These are phyloP conservation scores for Nakaseomyces nivariensis DNA, from an alignment of 1,139 yeast species.

Conservation along the genomic window DNA sequence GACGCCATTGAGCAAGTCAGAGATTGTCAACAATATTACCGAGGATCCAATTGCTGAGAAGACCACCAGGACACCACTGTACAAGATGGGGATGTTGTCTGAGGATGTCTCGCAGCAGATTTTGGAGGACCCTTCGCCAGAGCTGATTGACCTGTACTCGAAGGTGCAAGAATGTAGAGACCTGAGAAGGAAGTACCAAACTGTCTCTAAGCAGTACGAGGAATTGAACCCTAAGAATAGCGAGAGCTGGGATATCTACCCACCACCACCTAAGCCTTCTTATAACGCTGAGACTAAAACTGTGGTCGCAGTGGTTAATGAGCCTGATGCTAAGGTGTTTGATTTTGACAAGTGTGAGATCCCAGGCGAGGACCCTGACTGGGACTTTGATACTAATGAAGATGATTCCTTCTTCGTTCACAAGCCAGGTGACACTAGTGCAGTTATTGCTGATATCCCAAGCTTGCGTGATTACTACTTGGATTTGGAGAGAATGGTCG, in stretches of 20 bases:
- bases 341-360: constrained; percentile 50
- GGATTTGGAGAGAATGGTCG: constrained; percentile 64
- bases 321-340: constrained; percentile 45
- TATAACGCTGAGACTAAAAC: constrained; percentile 68
- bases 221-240: constrained; percentile 73
- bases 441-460: constrained; percentile 54
- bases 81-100: constrained; percentile 45
- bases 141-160: constrained; percentile 57
- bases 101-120: constrained; percentile 59
- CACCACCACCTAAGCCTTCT: constrained; percentile 89
- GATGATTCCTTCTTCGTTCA: constrained; percentile 64
- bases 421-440: constrained; percentile 29
- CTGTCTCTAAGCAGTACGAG: constrained; percentile 61
- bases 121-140: constrained; percentile 55
- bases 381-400: constrained; percentile 42
- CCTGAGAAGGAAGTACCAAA: constrained; percentile 67
- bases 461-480: constrained; percentile 70
- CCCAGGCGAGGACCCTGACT: constrained; percentile 48
- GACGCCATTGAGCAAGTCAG: constrained; percentile 12
- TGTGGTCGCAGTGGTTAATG: constrained; percentile 31
- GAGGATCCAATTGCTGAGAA: constrained; percentile 5
- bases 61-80: constrained; percentile 15
- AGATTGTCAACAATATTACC: constrained; percentile 4
- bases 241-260: constrained; percentile 68
- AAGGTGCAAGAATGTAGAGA: constrained; percentile 66